Percentiles rank a stretch among this genome's conserved stretches.
phyloP scores from a whole-genome alignment of 2,329 filamentous ascomycete genomes.

The Aureobasidium sp. region DNA sequence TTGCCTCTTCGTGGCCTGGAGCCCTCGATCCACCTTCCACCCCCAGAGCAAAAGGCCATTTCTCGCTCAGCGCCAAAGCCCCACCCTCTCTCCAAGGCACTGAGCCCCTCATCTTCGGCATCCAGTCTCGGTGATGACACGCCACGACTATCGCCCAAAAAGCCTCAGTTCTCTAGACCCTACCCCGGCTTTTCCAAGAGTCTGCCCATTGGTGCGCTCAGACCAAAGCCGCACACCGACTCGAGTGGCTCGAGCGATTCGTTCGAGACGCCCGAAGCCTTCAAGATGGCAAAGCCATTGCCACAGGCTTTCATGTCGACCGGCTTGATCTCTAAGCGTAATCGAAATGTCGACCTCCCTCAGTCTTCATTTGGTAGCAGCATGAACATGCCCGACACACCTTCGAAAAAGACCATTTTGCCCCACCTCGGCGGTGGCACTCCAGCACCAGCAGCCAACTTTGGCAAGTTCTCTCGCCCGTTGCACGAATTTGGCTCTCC shows the following conservation, averaged over 20 bases:
- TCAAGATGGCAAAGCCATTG: conserved; percentile 66
- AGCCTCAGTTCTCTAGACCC: conserved; percentile 43
- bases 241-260: conserved; percentile 36
- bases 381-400: conserved; percentile 81
- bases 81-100: conserved; percentile 76
- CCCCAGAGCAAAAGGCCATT: conserved; percentile 22
- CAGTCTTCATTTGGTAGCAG: conserved; percentile 41
- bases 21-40: conserved; percentile 43
- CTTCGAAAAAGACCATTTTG: conserved; percentile 82
- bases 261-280: conserved; percentile 67
- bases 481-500: conserved; percentile 68
- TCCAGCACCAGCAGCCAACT: conserved; percentile 44
- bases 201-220: conserved; percentile 56
- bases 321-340: conserved; percentile 89
- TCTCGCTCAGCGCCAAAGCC: conserved; percentile 39
- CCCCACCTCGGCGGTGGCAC: conserved; percentile 50
- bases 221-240: conserved; percentile 40
- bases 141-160: conserved; percentile 10
- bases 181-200: conserved; percentile 62
- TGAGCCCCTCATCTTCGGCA: conserved; percentile 78
- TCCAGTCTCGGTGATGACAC: conserved; percentile 65
- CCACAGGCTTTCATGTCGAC: conserved; percentile 89
- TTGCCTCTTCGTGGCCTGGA: conserved; percentile 54
- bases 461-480: conserved; percentile 53
- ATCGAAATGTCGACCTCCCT: conserved; percentile 62